Percentiles rank a stretch among this genome's conserved stretches.
These are phyloP conservation scores for Stephania cephalantha DNA, from an alignment of 164 flowering plant genomes.

Conservation along the genomic window DNA sequence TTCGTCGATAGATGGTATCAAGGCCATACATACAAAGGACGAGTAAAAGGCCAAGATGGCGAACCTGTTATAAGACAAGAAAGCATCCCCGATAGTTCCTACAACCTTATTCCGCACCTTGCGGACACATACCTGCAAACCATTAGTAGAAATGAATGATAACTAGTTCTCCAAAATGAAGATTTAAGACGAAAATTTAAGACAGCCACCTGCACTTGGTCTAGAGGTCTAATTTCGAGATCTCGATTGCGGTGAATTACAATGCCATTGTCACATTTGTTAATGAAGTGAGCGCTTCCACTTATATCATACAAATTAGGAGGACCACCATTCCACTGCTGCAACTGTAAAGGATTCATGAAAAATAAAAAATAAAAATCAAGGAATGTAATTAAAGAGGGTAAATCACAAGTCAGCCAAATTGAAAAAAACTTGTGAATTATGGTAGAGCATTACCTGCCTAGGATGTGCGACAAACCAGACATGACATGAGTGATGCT, in stretches of 20 bases:
- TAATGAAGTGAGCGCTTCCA: constrained; percentile 99
- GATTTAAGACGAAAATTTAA: not conserved
- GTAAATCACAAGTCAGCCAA: not conserved
- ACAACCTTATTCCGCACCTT: constrained; percentile 88
- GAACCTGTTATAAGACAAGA: constrained; percentile 71
- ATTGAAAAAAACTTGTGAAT: not conserved
- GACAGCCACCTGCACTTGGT: constrained; percentile 65
- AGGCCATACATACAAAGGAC: not conserved
- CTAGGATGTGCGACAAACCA: constrained; percentile 99
- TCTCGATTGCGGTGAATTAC: constrained; percentile 94
- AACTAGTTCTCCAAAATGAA: not conserved
- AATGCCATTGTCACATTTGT: constrained; percentile 98
- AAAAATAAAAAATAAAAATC: not conserved
- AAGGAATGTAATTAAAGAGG: not conserved
- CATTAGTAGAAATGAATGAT: constrained; percentile 1
- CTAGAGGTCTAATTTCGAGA: constrained; percentile 64
- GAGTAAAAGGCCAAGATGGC: not conserved
- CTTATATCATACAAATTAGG: constrained; percentile 96
- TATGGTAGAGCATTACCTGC: constrained; percentile 49
- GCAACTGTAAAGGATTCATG: constrained; percentile 47
- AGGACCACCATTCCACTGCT: constrained; percentile 75
- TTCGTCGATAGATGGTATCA: not conserved
- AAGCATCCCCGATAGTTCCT: constrained; percentile 81
- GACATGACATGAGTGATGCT: constrained; percentile 92
- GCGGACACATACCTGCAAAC: constrained; percentile 70